Percentiles rank a stretch among this genome's conserved stretches.
Conservation (phyloP, 2,329 filamentous ascomycete genomes). For the Magnaporthales sp. region DNA sequence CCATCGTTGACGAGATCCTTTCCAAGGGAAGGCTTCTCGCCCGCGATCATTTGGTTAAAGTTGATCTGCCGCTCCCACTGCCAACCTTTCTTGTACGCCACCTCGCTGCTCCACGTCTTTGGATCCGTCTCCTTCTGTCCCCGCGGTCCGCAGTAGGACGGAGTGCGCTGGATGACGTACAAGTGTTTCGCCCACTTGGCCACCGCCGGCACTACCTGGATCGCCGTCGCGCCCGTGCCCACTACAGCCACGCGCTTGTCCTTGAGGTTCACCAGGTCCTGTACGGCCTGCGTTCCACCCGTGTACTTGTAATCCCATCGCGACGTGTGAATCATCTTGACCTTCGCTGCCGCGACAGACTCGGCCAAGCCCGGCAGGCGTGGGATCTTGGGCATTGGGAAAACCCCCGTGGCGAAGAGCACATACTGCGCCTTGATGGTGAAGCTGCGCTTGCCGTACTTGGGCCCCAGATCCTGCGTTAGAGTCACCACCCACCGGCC, state of each 20-base stretch:
- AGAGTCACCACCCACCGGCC: background rate
- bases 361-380: background rate
- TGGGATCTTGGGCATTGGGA: background rate
- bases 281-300: slow-evolving; percentile 29
- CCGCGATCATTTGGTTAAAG: slow-evolving; percentile 27
- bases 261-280: slow-evolving; percentile 29
- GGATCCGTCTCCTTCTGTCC: slow-evolving; percentile 24
- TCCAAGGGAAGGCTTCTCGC: slow-evolving; percentile 19
- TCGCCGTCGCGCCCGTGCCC: slow-evolving; percentile 39
- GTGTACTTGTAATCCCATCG: slow-evolving; percentile 32
- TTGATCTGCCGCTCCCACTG: slow-evolving; percentile 36
- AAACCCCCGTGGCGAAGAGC: background rate
- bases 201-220: slow-evolving; percentile 36
- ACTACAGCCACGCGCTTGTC: slow-evolving; percentile 38
- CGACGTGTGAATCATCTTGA: slow-evolving; percentile 29
- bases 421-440: background rate
- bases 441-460: background rate
- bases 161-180: slow-evolving; percentile 49
- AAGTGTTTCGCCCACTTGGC: slow-evolving; percentile 38
- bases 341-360: background rate
- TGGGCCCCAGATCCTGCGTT: background rate
- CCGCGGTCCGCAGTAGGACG: slow-evolving; percentile 32
- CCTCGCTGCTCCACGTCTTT: slow-evolving; percentile 1
- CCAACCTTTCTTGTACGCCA: slow-evolving; percentile 31
- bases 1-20: slow-evolving; percentile 38